Conservation (phyloP, 2,329 filamentous ascomycete species). For the Aspergillus neoniger region DNA sequence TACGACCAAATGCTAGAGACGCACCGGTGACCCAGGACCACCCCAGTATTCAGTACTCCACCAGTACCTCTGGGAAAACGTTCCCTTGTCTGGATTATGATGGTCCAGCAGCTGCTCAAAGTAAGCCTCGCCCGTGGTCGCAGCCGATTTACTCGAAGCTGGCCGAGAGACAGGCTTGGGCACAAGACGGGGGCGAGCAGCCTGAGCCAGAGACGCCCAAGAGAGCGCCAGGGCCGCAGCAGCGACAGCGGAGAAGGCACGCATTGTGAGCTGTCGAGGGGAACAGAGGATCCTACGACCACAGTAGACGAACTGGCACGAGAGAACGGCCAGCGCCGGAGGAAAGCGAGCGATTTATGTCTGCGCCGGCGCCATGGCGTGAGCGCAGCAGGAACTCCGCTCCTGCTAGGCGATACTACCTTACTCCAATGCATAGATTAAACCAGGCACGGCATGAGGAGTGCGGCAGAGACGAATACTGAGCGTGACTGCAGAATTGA, state of each 20-base stretch:
- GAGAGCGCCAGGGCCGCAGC: not conserved
- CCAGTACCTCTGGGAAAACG: slow-evolving; percentile 58
- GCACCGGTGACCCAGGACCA: slow-evolving; percentile 57
- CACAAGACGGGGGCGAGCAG: not conserved
- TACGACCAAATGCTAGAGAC: slow-evolving; percentile 15
- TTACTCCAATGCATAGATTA: not conserved
- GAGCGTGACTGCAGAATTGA: not conserved
- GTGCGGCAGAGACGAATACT: not conserved
- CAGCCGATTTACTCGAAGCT: not conserved
- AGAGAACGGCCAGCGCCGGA: not conserved
- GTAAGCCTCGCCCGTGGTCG: not conserved
- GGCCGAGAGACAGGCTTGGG: slow-evolving; percentile 1
- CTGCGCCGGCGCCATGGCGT: not conserved
- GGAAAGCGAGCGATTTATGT: not conserved
- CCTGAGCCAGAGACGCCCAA: not conserved
- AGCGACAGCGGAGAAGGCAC: not conserved
- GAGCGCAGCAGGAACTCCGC: not conserved
- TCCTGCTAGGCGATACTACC: not conserved
- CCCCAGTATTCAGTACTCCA: slow-evolving; percentile 55
- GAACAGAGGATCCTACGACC: not conserved
- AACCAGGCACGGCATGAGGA: not conserved
- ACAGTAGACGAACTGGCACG: not conserved
- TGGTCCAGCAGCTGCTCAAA: slow-evolving; percentile 64
- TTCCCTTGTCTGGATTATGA: slow-evolving; percentile 56
- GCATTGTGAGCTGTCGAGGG: slow-evolving; percentile 3